These are phyloP conservation scores for Fusarium virguliforme DNA, from an alignment of 2,329 filamentous ascomycete species.

Conservation along the genomic window DNA sequence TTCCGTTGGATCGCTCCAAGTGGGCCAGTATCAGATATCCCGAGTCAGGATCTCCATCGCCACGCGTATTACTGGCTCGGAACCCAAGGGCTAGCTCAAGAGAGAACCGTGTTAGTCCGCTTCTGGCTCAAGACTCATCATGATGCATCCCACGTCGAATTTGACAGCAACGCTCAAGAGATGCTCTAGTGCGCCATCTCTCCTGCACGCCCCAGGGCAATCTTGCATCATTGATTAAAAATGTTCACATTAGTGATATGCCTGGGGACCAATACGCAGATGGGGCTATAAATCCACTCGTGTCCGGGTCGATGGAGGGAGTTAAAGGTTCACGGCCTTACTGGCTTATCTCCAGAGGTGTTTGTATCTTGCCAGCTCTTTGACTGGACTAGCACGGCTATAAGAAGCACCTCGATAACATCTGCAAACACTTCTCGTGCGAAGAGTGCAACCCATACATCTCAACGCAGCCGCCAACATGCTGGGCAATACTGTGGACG, in stretches of 20 bases:
- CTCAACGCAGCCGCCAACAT: conserved; percentile 45
- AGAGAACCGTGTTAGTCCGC: not conserved
- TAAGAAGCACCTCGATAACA: conserved; percentile 3
- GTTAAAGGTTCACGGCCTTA: conserved; percentile 6
- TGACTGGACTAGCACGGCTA: not conserved
- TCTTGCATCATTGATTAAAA: conserved; percentile 23
- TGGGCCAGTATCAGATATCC: conserved; percentile 35
- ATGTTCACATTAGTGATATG: conserved; percentile 12
- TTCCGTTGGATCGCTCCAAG: conserved; percentile 25
- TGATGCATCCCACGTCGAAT: not conserved
- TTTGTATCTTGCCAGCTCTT: not conserved
- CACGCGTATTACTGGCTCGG: conserved; percentile 31
- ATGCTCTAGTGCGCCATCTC: conserved; percentile 1
- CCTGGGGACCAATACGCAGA: not conserved
- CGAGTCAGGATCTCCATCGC: conserved; percentile 35
- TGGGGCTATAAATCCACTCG: conserved; percentile 6
- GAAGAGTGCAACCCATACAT: not conserved
- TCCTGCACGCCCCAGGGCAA: not conserved
- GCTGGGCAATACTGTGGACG: conserved; percentile 54
- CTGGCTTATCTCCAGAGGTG: conserved; percentile 8
- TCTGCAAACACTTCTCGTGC: not conserved
- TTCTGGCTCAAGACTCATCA: not conserved
- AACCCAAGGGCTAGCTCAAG: conserved; percentile 43
- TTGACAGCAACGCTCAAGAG: conserved; percentile 3
- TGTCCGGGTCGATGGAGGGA: conserved; percentile 1